A percentile compares a stretch with the other conserved stretches of the same genome.
These are phyloP conservation scores for Xylariaceae sp. DNA, from an alignment of 2,329 filamentous ascomycete species.

Conservation along the genomic window DNA sequence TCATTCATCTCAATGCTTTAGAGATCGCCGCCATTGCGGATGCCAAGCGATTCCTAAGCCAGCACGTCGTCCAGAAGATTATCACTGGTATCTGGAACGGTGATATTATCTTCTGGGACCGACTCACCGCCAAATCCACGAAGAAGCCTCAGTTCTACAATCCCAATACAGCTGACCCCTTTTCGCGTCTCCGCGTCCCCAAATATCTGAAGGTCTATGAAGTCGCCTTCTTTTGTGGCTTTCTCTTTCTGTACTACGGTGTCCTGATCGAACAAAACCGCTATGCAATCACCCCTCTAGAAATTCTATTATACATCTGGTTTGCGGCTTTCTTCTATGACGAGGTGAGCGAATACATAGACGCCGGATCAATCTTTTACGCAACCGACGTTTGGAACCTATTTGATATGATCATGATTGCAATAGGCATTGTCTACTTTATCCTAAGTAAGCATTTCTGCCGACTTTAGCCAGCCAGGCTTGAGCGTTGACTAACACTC, in stretches of 20 bases:
- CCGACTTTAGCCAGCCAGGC: background rate
- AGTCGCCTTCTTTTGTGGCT: conserved; percentile 71
- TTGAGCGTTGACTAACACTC: conserved; percentile 29
- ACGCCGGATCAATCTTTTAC: conserved; percentile 88
- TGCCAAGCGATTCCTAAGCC: conserved; percentile 75
- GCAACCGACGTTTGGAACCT: conserved; percentile 82
- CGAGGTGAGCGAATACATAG: conserved; percentile 81
- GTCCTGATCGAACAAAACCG: conserved; percentile 79
- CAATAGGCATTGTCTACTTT: conserved; percentile 74
- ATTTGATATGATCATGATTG: conserved; percentile 76
- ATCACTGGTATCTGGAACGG: conserved; percentile 76
- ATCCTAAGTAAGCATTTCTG: conserved; percentile 66
- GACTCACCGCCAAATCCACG: conserved; percentile 65
- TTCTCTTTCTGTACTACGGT: conserved; percentile 82
- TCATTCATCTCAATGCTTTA: conserved; percentile 82
- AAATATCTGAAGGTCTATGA: conserved; percentile 77
- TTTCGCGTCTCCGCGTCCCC: conserved; percentile 73
- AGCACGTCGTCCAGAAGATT: conserved; percentile 73
- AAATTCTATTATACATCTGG: conserved; percentile 82
- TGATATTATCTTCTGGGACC: conserved; percentile 78
- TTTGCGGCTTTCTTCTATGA: conserved; percentile 88
- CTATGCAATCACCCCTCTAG: conserved; percentile 68
- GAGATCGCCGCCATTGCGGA: conserved; percentile 75
- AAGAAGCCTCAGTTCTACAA: conserved; percentile 74
- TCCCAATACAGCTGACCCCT: conserved; percentile 63